A percentile compares a stretch with the other conserved stretches of the same genome.
Evolutionary conservation across 139 green algal species (phyloP).

Genomic region (Astrephomene gubernaculifera): DNA sequence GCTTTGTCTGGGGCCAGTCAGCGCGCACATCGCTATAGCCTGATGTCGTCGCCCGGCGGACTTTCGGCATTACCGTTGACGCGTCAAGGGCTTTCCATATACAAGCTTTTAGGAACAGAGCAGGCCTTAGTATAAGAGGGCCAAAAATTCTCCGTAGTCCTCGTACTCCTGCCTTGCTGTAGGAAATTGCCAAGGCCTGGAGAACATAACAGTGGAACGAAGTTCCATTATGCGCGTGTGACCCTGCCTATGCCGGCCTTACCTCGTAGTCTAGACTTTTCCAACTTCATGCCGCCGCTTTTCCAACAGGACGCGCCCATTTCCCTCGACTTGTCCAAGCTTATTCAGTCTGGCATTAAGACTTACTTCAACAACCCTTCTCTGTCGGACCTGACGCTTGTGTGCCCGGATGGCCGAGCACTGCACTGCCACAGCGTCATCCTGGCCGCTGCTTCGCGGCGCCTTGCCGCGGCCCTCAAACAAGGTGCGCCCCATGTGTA

Average conservation of each 20-base stretch:
- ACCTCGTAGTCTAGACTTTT: too few species aligned
- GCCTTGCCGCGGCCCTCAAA: slow-evolving; percentile 16
- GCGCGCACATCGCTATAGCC: background rate
- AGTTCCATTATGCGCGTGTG: too few species aligned
- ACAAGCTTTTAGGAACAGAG: too few species aligned
- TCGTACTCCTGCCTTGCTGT: too few species aligned
- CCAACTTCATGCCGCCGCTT: background rate
- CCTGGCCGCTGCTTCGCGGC: slow-evolving; percentile 9
- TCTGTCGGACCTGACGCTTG: slow-evolving; percentile 26
- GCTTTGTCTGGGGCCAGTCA: background rate
- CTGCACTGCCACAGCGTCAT: slow-evolving; percentile 40
- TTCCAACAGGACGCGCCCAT: slow-evolving; percentile 1
- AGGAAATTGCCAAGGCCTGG: too few species aligned
- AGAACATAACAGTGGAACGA: too few species aligned
- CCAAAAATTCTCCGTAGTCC: too few species aligned
- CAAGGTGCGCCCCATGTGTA: background rate
- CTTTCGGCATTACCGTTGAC: too few species aligned
- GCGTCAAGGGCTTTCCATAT: too few species aligned
- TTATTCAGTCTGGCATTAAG: slow-evolving; percentile 16
- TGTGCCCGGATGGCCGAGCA: slow-evolving; percentile 19
- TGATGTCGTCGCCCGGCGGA: background rate
- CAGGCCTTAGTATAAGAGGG: too few species aligned
- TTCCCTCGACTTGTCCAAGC: slow-evolving; percentile 28
- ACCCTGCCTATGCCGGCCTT: too few species aligned
- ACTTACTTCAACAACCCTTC: slow-evolving; percentile 35